Base-by-base conservation (phyloP, 2,329 filamentous ascomycete genomes). In the Pezicula carpinea region DNA sequence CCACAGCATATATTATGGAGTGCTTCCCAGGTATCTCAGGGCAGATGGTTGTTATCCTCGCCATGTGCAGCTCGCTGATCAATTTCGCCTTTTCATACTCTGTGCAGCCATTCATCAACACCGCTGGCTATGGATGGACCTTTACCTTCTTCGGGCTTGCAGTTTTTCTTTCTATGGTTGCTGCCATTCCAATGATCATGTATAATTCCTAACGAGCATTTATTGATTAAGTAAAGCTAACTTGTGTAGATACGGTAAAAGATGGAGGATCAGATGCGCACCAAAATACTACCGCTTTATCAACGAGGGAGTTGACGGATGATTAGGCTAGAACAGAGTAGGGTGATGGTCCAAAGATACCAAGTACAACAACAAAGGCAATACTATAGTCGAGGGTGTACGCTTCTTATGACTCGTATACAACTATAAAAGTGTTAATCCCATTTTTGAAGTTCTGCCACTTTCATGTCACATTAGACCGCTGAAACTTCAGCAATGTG, bases 1-100 rank as follows among this genome's bases (percentile, higher is more conserved):
- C 67, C 3, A 69, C 66, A 2, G 62, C 66, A 1, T 70, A 69
- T 55, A 66, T 66, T 2, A 69, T 70, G 66, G 67, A 70, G 43
- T 68, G 23, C 23, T 26, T 26, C 11, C 23, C 23, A 8, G 61
- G 59, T 60, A 62, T 68, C 17, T 65, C 64, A 2, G 64, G 66
- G 22, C 65, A 67, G 48, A 59, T 67, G 1, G 65, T 67, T 6
- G 61, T 67, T 14, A 61, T 68, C 5, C 56, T 67, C 2, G 65
- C 65, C 6, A 64, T 66, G 41, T 67, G 64, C 49, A 65, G 50
- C 29, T 52, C 49, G 11, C 21, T 51, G 17, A 49, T 56, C 19
- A 56, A 54, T 31, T 68, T 68, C 34, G 65, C 64, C 18, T 66
- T 67, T 26, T 66, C 62, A 1, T 69, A 66, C 44, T 65, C 64